Percentiles rank a stretch among this genome's conserved stretches.
These are phyloP conservation scores for Salvia rosmarinus DNA, from an alignment of 257 asterid species.

Conservation along the genomic window DNA sequence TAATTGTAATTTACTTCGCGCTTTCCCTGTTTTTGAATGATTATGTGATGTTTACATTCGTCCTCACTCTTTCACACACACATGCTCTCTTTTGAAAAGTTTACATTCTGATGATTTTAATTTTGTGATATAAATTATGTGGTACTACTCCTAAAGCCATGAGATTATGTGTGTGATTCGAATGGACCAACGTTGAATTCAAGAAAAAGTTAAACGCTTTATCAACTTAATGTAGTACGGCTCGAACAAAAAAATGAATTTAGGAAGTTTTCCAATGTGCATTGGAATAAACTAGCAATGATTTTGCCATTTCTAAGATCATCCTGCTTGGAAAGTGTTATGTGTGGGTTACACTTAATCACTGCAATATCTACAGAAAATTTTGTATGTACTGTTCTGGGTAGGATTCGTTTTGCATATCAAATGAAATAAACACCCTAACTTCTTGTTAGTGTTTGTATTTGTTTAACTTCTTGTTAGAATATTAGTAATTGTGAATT, in stretches of 20 bases:
- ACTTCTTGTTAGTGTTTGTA: not conserved
- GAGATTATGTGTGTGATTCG: not conserved
- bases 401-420: not conserved
- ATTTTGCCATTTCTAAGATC: not conserved
- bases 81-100: not conserved
- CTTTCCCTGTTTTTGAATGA: no score
- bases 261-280: not conserved
- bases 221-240: not conserved
- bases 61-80: not conserved
- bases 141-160: not conserved
- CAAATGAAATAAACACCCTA: not conserved
- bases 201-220: not conserved
- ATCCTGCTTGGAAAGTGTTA: not conserved
- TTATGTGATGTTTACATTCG: no score
- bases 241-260: not conserved
- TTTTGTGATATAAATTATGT: not conserved
- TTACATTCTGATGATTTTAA: conserved; percentile 15
- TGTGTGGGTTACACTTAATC: not conserved
- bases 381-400: not conserved
- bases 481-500: not conserved
- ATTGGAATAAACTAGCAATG: not conserved
- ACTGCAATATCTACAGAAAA: not conserved
- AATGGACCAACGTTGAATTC: not conserved
- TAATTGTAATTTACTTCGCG: no score
- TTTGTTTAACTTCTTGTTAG: no score